Conservation (phyloP, 805 yeast genomes). For the Metahyphopichia silvanorum region DNA sequence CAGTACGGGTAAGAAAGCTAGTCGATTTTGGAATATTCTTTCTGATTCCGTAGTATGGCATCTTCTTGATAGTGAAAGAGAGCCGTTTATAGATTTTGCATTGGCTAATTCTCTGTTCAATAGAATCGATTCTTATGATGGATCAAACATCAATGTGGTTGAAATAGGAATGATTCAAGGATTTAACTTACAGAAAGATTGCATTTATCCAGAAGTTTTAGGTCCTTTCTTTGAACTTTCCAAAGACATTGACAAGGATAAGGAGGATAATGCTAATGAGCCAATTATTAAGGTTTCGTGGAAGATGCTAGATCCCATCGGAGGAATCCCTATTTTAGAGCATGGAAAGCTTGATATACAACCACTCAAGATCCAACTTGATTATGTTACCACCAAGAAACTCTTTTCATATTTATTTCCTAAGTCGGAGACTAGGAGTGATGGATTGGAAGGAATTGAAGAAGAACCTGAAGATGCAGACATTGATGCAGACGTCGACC, state of each 20-base stretch:
- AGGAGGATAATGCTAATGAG: conserved; percentile 4
- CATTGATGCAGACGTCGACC: conserved; percentile 8
- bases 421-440: conserved; percentile 30
- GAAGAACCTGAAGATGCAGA: conserved; percentile 5
- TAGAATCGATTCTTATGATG: conserved; percentile 60
- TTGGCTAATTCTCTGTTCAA: conserved; percentile 59
- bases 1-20: conserved; percentile 15
- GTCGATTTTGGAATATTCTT: conserved; percentile 21
- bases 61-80: conserved; percentile 55
- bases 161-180: conserved; percentile 65
- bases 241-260: conserved; percentile 12
- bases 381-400: conserved; percentile 62
- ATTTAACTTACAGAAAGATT: conserved; percentile 54
- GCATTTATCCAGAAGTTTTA: conserved; percentile 69
- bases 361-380: conserved; percentile 72
- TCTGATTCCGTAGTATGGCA: conserved; percentile 74
- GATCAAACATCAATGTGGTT: conserved; percentile 61
- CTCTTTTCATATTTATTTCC: conserved; percentile 75
- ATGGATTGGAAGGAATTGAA: conserved; percentile 6
- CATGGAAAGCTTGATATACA: conserved; percentile 55
- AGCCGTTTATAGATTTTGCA: conserved; percentile 69
- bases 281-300: conserved; percentile 45
- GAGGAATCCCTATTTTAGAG: conserved; percentile 83
- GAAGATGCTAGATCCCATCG: conserved; percentile 83
- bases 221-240: conserved; percentile 41